phyloP scores from a whole-genome alignment of 306 rosid genomes.

The Abrus precatorius region DNA sequence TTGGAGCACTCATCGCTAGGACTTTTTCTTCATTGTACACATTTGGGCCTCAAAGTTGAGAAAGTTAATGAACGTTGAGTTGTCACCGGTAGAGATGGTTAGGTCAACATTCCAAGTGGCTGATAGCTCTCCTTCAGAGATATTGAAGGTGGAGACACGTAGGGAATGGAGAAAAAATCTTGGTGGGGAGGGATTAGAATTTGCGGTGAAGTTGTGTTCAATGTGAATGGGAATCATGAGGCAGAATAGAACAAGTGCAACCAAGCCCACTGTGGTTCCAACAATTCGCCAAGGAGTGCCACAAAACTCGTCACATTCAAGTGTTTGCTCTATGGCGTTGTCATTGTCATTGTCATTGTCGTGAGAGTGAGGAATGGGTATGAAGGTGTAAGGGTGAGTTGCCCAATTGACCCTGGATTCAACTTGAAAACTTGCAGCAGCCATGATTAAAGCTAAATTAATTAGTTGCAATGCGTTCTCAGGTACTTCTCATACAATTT shows the following conservation, averaged over 20 bases:
- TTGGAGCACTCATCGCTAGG: neutral
- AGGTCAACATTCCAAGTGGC: slow-evolving; percentile 12
- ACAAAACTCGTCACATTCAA: slow-evolving; percentile 8
- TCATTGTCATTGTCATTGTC: neutral
- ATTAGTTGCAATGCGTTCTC: neutral
- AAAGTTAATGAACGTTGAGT: slow-evolving; percentile 12
- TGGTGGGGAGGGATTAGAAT: neutral
- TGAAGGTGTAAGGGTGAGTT: neutral
- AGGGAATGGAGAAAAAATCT: slow-evolving; percentile 26
- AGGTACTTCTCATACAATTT: neutral
- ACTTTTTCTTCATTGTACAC: slow-evolving; percentile 5
- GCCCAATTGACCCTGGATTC: neutral
- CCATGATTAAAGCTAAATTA: slow-evolving; percentile 1
- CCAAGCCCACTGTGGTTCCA: neutral
- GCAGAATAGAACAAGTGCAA: neutral
- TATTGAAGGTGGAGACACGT: neutral
- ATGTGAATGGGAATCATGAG: neutral
- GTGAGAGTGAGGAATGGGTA: neutral
- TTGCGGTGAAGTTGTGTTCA: neutral
- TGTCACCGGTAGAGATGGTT: slow-evolving; percentile 15
- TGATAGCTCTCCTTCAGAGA: slow-evolving; percentile 27
- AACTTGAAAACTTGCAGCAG: neutral
- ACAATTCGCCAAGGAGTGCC: slow-evolving; percentile 19
- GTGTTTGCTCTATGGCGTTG: neutral
- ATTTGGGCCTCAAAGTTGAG: neutral